Conservation (phyloP, 495 filamentous ascomycete species). For the Penicillium egyptiacum region DNA sequence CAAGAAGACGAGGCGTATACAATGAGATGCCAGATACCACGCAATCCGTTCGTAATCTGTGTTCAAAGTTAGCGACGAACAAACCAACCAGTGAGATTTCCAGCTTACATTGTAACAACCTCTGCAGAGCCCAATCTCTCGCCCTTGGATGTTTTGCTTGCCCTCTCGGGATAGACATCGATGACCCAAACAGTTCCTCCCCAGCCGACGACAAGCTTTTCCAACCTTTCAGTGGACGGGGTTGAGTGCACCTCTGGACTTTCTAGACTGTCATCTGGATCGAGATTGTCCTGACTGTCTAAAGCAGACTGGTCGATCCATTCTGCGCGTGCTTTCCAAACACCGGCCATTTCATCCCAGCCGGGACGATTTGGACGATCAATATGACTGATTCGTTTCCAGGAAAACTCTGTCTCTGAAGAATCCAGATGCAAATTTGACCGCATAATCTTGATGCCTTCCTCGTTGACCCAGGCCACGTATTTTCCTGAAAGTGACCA, state of each 20-base stretch:
- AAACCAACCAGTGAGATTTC: background rate
- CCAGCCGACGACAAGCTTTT: conserved; percentile 92
- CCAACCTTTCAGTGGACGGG: conserved; percentile 45
- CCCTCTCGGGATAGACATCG: conserved; percentile 78
- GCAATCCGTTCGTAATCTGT: conserved; percentile 89
- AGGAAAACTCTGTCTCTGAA: conserved; percentile 75
- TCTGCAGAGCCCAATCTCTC: conserved; percentile 76
- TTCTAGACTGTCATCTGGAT: conserved; percentile 38
- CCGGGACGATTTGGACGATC: conserved; percentile 74
- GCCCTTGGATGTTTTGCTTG: conserved; percentile 69
- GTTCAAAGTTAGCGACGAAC: conserved; percentile 11
- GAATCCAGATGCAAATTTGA: conserved; percentile 79
- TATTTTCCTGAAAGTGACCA: conserved; percentile 91
- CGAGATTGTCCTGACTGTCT: conserved; percentile 58
- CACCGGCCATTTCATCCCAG: conserved; percentile 92
- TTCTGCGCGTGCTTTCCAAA: conserved; percentile 88
- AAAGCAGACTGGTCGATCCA: conserved; percentile 85
- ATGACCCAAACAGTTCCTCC: conserved; percentile 94
- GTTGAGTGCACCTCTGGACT: conserved; percentile 18
- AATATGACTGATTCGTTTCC: conserved; percentile 94
- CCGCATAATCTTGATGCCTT: conserved; percentile 96
- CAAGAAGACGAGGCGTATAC: conserved; percentile 87
- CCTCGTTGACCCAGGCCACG: conserved; percentile 92
- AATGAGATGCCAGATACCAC: conserved; percentile 95
- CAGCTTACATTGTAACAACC: conserved; percentile 81